phyloP scores from a whole-genome alignment of 164 flowering plant genomes.

The Chimonanthus salicifolius region DNA sequence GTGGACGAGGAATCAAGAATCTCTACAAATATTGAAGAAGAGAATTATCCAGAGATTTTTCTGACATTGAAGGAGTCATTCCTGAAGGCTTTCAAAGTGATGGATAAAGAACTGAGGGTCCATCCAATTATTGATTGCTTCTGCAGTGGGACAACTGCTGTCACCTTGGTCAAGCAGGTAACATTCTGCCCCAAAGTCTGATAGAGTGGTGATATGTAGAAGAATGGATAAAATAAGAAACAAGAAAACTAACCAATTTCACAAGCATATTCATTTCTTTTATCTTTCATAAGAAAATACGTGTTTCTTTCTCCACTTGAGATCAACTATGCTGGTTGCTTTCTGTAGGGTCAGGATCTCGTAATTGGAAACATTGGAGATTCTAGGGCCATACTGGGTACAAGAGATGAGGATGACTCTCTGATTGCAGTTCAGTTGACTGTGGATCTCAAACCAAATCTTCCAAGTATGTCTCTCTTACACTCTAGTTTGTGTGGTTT shows the following conservation, averaged over 20 bases:
- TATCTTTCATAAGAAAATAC: neutral
- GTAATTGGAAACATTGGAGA: conserved; percentile 94
- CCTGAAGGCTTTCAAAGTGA: conserved; percentile 78
- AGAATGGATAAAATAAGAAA: neutral
- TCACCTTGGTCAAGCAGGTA: conserved; percentile 89
- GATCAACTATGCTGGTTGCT: conserved; percentile 7
- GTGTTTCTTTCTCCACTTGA: neutral
- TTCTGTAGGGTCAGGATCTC: conserved; percentile 68
- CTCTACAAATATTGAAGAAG: conserved; percentile 51
- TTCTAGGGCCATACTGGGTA: conserved; percentile 87
- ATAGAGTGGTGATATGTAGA: neutral
- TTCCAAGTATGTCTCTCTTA: conserved; percentile 56
- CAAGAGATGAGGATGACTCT: conserved; percentile 56
- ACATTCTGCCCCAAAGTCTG: neutral
- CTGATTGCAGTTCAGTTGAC: conserved; percentile 90
- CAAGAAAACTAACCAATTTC: neutral
- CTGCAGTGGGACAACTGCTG: conserved; percentile 98
- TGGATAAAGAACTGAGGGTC: conserved; percentile 81
- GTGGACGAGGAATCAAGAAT: conserved; percentile 55
- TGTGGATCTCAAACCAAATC: conserved; percentile 94
- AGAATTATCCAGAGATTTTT: conserved; percentile 55
- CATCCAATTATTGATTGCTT: conserved; percentile 72
- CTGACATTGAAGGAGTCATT: conserved; percentile 67
- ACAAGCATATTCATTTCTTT: neutral
- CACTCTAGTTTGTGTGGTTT: neutral